phyloP scores from a whole-genome alignment of 1,139 yeast species.

The Debaryomycetaceae sp. region DNA sequence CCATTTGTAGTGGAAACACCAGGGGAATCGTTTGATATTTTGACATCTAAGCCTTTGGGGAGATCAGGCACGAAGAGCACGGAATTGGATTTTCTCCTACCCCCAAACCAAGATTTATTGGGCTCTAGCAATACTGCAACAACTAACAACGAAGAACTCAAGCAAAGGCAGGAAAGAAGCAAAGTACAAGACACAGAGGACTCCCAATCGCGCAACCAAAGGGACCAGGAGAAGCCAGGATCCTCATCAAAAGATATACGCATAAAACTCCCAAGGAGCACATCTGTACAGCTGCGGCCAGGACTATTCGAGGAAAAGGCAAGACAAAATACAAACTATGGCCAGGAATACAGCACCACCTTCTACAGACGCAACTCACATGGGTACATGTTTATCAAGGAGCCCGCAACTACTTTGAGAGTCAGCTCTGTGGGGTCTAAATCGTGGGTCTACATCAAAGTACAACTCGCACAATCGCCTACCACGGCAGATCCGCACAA shows the following conservation, averaged over 20 bases:
- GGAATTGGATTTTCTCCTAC: background rate
- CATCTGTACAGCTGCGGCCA: background rate
- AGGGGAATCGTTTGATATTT: background rate
- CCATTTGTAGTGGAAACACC: background rate
- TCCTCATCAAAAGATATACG: background rate
- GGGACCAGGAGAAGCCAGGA: background rate
- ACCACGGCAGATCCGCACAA: conserved; percentile 10
- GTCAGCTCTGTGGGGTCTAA: conserved; percentile 25
- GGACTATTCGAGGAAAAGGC: background rate
- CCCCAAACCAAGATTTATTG: background rate
- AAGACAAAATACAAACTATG: conserved; percentile 9
- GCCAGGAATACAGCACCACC: conserved; percentile 28
- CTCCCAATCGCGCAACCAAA: background rate
- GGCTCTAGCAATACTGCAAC: background rate
- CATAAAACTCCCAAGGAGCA: background rate
- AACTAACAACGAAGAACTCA: background rate
- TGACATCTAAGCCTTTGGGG: background rate
- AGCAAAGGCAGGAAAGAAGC: background rate
- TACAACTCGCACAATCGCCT: conserved; percentile 14
- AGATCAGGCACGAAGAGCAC: background rate
- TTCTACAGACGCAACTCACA: conserved; percentile 33
- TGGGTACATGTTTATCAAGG: conserved; percentile 38
- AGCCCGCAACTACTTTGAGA: conserved; percentile 26
- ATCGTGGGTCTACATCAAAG: conserved; percentile 27
- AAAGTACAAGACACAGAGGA: background rate